Percentiles rank a stretch among this genome's conserved stretches.
phyloP scores from a whole-genome alignment of 1,139 yeast species.

The Taiozyma onychis region DNA sequence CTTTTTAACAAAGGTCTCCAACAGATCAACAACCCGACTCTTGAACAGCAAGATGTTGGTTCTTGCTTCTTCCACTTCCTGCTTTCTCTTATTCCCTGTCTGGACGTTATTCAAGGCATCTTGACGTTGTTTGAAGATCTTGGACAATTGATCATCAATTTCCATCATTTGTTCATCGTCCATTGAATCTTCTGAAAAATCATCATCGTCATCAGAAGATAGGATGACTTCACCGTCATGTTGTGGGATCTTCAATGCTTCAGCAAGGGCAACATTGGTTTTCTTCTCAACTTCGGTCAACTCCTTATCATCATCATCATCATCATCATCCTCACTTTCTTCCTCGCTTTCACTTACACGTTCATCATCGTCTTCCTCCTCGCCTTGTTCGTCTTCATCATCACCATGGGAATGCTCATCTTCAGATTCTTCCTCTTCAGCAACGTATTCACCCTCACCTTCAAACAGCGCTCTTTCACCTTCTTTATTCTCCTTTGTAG shows the following conservation, averaged over 20 bases:
- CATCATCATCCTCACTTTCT: conserved; percentile 30
- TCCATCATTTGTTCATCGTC: conserved; percentile 98
- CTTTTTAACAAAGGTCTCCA: conserved; percentile 53
- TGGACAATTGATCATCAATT: conserved; percentile 77
- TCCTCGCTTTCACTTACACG: conserved; percentile 26
- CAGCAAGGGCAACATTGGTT: conserved; percentile 68
- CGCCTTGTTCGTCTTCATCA: conserved; percentile 26
- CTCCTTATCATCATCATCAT: conserved; percentile 27
- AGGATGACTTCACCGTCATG: conserved; percentile 32
- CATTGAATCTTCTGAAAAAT: conserved; percentile 74
- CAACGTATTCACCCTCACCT: conserved; percentile 46
- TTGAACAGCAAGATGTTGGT: conserved; percentile 79
- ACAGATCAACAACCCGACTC: conserved; percentile 67
- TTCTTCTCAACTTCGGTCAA: conserved; percentile 57
- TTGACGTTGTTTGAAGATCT: conserved; percentile 77
- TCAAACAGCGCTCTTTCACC: conserved; percentile 80
- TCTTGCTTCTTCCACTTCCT: conserved; percentile 69
- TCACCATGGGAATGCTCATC: conserved; percentile 27
- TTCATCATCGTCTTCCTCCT: conserved; percentile 30
- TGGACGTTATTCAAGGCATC: conserved; percentile 46
- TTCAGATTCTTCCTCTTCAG: conserved; percentile 33
- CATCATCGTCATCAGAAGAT: conserved; percentile 35
- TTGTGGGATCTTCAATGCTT: conserved; percentile 64
- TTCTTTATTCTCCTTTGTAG: conserved; percentile 70
- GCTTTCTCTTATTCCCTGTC: conserved; percentile 63